These are phyloP conservation scores for Exophiala bonariae DNA, from an alignment of 2,329 filamentous ascomycete species.

Conservation along the genomic window DNA sequence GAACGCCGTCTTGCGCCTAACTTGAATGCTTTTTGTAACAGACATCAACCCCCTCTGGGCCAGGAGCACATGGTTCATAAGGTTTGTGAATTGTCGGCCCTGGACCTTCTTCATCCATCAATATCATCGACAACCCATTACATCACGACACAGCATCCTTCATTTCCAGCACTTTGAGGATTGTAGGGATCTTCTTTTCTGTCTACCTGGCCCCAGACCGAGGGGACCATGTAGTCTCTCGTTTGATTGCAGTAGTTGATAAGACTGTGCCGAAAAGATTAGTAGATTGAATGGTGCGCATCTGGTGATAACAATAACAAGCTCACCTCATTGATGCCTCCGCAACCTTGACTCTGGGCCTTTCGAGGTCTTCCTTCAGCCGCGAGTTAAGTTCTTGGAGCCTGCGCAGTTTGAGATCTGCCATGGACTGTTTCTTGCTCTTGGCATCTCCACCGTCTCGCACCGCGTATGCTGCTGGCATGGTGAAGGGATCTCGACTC, in stretches of 20 bases:
- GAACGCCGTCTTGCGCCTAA: neutral
- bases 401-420: constrained; percentile 92
- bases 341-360: constrained; percentile 92
- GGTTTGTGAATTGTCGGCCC: no score
- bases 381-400: constrained; percentile 96
- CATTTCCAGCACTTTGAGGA: constrained; percentile 73
- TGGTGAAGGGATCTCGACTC: constrained; percentile 35
- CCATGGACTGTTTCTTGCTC: constrained; percentile 99
- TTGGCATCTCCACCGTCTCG: constrained; percentile 64
- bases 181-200: constrained; percentile 98
- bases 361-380: constrained; percentile 90
- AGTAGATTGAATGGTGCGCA: no score
- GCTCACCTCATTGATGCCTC: constrained; percentile 84
- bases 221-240: constrained; percentile 98
- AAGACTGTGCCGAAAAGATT: constrained; percentile 60
- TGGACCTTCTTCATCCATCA: no score
- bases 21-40: constrained; percentile 3
- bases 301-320: constrained; percentile 8
- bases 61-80: no score
- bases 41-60: neutral
- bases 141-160: constrained; percentile 95
- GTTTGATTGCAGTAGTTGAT: constrained; percentile 98
- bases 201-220: constrained; percentile 91
- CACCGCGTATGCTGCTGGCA: constrained; percentile 65
- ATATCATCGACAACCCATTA: constrained; percentile 44